A percentile compares a stretch with the other conserved stretches of the same genome.
phyloP scores from a whole-genome alignment of 2,329 filamentous ascomycete genomes.

The Colletotrichum godetiae region DNA sequence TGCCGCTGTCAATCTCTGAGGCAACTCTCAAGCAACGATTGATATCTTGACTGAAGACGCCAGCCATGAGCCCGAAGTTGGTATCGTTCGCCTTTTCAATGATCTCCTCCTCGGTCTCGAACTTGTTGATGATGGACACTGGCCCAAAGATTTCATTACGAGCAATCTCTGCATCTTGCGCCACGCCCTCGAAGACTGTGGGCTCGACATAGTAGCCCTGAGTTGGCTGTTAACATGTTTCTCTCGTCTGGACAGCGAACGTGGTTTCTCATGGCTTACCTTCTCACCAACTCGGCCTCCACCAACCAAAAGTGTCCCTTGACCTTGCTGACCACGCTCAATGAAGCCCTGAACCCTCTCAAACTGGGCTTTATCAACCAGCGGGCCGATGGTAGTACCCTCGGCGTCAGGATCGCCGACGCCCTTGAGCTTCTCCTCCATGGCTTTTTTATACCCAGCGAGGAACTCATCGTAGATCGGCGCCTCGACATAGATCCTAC shows the following conservation, averaged over 20 bases:
- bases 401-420: constrained; percentile 71
- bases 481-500: constrained; percentile 75
- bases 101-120: constrained; percentile 67
- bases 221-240: not conserved
- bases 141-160: constrained; percentile 69
- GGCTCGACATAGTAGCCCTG: constrained; percentile 57
- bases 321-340: constrained; percentile 49
- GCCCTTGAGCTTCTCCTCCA: constrained; percentile 65
- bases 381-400: constrained; percentile 68
- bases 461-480: constrained; percentile 71
- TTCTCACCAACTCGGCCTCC: constrained; percentile 51
- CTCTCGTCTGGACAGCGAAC: not conserved
- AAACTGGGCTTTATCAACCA: constrained; percentile 61
- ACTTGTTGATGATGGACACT: constrained; percentile 64
- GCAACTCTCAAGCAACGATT: constrained; percentile 68
- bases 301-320: constrained; percentile 52
- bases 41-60: constrained; percentile 72
- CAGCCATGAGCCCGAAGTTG: constrained; percentile 56
- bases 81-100: constrained; percentile 66
- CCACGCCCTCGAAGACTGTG: constrained; percentile 56
- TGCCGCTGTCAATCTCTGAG: constrained; percentile 71
- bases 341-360: constrained; percentile 58
- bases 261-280: constrained; percentile 37
- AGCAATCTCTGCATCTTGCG: constrained; percentile 57
- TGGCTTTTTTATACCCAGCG: constrained; percentile 66